phyloP scores from a whole-genome alignment of 2,329 filamentous ascomycete genomes.

The Pleomassaria siparia region DNA sequence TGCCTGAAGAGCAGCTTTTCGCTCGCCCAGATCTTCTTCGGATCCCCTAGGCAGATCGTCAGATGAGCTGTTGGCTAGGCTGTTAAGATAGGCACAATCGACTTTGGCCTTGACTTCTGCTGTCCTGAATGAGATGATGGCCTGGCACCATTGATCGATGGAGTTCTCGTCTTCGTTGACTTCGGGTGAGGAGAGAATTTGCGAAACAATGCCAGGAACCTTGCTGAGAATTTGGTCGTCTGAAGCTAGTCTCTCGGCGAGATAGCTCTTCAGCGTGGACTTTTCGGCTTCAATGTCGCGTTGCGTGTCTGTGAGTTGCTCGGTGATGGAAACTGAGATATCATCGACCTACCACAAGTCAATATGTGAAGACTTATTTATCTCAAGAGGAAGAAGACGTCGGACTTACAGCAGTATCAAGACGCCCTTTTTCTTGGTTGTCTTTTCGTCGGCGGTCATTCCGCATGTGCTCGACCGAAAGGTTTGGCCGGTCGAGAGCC shows the following conservation, averaged over 20 bases:
- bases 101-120: constrained; percentile 47
- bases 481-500: constrained; percentile 48
- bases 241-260: constrained; percentile 56
- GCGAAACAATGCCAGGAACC: constrained; percentile 66
- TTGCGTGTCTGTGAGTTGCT: constrained; percentile 44
- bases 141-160: constrained; percentile 57
- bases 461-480: constrained; percentile 39
- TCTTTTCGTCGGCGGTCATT: constrained; percentile 42
- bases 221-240: constrained; percentile 68
- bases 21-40: constrained; percentile 51
- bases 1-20: constrained; percentile 58
- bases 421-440: constrained; percentile 45
- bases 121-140: constrained; percentile 44
- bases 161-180: constrained; percentile 56
- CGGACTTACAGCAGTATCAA: constrained; percentile 40
- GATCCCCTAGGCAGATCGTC: constrained; percentile 12
- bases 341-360: constrained; percentile 32
- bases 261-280: constrained; percentile 50
- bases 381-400: fast-evolving
- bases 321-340: constrained; percentile 26
- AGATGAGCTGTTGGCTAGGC: constrained; percentile 12
- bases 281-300: constrained; percentile 53
- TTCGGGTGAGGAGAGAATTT: constrained; percentile 54
- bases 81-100: constrained; percentile 58
- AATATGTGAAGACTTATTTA: not conserved